A percentile compares a stretch with the other conserved stretches of the same genome.
Evolutionary conservation across 495 filamentous ascomycete genomes (phyloP).

Genomic region (Poronia punctata): DNA sequence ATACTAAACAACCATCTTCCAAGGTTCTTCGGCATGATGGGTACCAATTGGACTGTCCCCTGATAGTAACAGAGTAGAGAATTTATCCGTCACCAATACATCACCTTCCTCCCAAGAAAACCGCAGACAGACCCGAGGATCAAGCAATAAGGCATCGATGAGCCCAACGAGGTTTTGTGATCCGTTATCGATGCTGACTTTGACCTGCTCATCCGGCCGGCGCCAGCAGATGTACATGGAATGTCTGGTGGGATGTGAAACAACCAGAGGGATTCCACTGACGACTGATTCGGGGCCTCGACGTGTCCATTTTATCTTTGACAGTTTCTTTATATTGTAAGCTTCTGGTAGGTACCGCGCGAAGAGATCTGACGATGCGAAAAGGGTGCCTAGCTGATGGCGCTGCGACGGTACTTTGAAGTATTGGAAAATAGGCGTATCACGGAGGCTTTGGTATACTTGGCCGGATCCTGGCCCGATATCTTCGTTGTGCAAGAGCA

Average conservation of each 20-base stretch:
- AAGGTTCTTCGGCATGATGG: too few species aligned
- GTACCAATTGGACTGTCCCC: too few species aligned
- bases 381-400: not conserved
- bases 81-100: slow-evolving; percentile 48
- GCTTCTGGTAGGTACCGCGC: slow-evolving; percentile 2
- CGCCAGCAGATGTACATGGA: slow-evolving; percentile 41
- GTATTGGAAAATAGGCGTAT: slow-evolving; percentile 2
- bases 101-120: slow-evolving; percentile 49
- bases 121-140: slow-evolving; percentile 41
- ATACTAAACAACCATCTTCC: too few species aligned
- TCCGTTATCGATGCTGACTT: slow-evolving; percentile 40
- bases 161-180: slow-evolving; percentile 19
- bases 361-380: slow-evolving; percentile 4
- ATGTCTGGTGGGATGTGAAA: slow-evolving; percentile 37
- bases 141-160: slow-evolving; percentile 36
- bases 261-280: slow-evolving; percentile 39
- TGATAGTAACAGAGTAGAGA: too few species aligned
- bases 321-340: slow-evolving; percentile 1
- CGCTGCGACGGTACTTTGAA: not conserved
- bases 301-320: slow-evolving; percentile 4
- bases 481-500: too few species aligned
- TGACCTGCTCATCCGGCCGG: slow-evolving; percentile 41
- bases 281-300: not conserved
- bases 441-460: too few species aligned
- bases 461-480: too few species aligned